Evolutionary conservation across 192 early-diverging fungal genomes (phyloP).

Genomic region (Umbelopsis sp.): DNA sequence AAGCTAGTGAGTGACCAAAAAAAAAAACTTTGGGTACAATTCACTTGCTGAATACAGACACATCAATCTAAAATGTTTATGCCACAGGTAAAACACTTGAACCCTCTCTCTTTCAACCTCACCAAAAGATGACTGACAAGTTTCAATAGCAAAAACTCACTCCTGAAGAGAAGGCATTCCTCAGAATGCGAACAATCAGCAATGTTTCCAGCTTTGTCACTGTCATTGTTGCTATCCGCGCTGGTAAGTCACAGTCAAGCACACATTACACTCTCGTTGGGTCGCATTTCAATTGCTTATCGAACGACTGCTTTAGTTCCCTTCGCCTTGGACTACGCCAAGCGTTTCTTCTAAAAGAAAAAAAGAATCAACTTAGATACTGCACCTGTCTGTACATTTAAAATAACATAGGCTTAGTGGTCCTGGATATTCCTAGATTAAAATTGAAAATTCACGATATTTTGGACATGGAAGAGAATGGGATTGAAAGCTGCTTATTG

Average conservation of each 20-base stretch:
- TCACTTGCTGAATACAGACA: background rate
- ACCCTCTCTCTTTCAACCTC: background rate
- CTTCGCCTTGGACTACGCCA: conserved; percentile 14
- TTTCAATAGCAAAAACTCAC: conserved; percentile 36
- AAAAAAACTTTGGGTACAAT: background rate
- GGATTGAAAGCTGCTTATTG: background rate
- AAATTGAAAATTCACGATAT: background rate
- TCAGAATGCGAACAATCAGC: conserved; percentile 37
- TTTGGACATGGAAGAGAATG: background rate
- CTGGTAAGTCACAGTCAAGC: conserved; percentile 23
- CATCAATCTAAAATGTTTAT: conserved; percentile 30
- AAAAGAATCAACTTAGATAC: conserved; percentile 6
- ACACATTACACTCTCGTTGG: background rate
- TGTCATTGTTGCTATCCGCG: conserved; percentile 32
- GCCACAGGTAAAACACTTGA: conserved; percentile 31
- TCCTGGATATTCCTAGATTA: background rate
- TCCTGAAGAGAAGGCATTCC: conserved; percentile 38
- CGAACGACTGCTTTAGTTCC: background rate
- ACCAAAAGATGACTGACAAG: background rate
- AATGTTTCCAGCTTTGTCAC: conserved; percentile 36
- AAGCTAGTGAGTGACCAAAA: background rate
- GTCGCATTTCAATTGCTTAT: too few species aligned
- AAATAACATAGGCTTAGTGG: background rate
- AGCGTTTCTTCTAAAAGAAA: conserved; percentile 13
- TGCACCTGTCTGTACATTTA: conserved; percentile 11